Evolutionary conservation across 306 rosid genomes (phyloP).

Genomic region (Rosa persica): DNA sequence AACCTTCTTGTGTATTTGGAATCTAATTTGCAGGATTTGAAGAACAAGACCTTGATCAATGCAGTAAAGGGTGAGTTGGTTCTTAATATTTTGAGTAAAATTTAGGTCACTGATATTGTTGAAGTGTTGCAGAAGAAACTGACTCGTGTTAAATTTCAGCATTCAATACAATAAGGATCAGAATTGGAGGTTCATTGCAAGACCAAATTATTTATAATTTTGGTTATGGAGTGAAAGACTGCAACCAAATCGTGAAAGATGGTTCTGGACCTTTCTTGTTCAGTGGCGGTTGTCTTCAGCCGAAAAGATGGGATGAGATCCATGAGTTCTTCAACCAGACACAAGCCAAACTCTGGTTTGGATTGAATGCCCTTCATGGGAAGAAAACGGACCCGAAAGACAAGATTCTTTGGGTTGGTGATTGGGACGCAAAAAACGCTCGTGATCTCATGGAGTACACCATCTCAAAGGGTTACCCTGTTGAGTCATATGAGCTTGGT

Average conservation of each 20-base stretch:
- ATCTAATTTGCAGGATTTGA: conserved; percentile 44
- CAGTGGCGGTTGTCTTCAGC: conserved; percentile 43
- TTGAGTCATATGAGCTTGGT: conserved; percentile 58
- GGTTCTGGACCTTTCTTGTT: conserved; percentile 51
- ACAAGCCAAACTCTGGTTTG: conserved; percentile 53
- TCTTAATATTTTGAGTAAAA: neutral
- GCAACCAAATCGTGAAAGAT: conserved; percentile 27
- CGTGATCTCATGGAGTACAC: conserved; percentile 51
- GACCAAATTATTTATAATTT: conserved; percentile 55
- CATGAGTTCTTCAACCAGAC: conserved; percentile 30
- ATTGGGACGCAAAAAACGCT: conserved; percentile 54
- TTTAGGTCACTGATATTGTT: neutral
- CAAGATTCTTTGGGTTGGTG: conserved; percentile 36
- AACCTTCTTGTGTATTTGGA: neutral
- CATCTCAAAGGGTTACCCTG: conserved; percentile 51
- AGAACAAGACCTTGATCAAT: conserved; percentile 42
- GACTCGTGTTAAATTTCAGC: conserved; percentile 26
- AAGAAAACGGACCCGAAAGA: conserved; percentile 33
- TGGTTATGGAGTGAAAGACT: conserved; percentile 24
- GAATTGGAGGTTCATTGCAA: conserved; percentile 74
- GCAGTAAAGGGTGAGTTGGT: conserved; percentile 51
- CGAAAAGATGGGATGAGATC: conserved; percentile 54
- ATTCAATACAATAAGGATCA: conserved; percentile 50
- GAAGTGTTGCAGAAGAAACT: neutral
- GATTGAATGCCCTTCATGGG: conserved; percentile 58